These are phyloP conservation scores for Bothriochloa decipiens DNA, from an alignment of 176 grass and related monocot species.

Conservation along the genomic window DNA sequence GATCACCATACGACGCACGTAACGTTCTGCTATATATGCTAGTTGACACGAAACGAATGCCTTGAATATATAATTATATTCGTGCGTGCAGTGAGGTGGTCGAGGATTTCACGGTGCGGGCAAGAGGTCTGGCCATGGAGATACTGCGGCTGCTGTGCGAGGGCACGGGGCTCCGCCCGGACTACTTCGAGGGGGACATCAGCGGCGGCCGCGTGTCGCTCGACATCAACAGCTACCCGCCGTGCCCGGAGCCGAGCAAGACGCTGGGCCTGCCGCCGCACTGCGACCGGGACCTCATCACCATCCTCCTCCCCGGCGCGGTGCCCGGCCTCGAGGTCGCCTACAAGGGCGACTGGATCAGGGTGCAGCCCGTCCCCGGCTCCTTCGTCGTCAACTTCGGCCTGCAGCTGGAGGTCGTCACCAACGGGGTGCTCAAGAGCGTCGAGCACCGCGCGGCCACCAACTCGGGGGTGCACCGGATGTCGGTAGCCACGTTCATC, in stretches of 20 bases:
- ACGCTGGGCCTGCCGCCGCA: slow-evolving; percentile 45
- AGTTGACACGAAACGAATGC: too few species aligned
- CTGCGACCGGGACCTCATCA: not conserved
- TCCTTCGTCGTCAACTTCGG: not conserved
- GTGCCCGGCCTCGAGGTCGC: not conserved
- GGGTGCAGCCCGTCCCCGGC: not conserved
- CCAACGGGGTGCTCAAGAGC: not conserved
- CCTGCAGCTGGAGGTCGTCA: not conserved
- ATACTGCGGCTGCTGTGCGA: not conserved
- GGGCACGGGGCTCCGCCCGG: not conserved
- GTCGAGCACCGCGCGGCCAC: not conserved
- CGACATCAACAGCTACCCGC: slow-evolving; percentile 60
- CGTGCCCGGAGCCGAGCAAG: slow-evolving; percentile 51
- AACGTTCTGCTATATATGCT: too few species aligned
- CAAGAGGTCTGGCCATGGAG: not conserved
- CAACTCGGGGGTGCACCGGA: not conserved
- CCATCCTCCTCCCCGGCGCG: not conserved
- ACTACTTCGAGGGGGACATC: slow-evolving; percentile 3
- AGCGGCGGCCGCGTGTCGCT: slow-evolving; percentile 51
- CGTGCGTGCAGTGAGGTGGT: not conserved
- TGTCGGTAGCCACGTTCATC: not conserved
- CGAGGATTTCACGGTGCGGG: not conserved
- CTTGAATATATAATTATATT: too few species aligned
- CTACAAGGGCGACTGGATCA: not conserved
- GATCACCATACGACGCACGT: too few species aligned